Conservation (phyloP, 1,284 basidiomycete species). For the Vanrija sp. region DNA sequence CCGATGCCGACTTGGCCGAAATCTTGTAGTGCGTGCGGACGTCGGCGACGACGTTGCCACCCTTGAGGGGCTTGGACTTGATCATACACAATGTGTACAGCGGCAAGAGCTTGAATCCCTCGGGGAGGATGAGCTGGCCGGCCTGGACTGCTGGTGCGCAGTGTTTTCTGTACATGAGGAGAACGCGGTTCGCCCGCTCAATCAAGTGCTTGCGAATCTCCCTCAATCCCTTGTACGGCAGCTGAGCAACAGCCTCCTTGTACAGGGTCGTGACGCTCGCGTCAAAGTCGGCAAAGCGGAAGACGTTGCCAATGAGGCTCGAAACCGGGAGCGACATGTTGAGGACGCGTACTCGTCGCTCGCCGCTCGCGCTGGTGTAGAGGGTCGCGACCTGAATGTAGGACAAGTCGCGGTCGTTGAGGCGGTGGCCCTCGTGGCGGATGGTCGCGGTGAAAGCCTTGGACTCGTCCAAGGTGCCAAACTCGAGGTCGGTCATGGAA, state of each 20-base stretch:
- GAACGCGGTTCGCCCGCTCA: constrained; percentile 75
- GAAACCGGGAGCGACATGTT: constrained; percentile 82
- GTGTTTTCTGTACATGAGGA: constrained; percentile 83
- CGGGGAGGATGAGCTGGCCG: constrained; percentile 91
- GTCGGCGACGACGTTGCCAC: constrained; percentile 86
- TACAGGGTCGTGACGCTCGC: constrained; percentile 68
- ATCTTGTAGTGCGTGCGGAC: constrained; percentile 85
- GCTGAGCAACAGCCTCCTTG: constrained; percentile 71
- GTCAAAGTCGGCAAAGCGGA: constrained; percentile 89
- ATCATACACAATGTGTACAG: constrained; percentile 77
- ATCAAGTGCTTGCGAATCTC: constrained; percentile 80
- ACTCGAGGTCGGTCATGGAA: constrained; percentile 69
- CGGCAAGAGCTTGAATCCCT: constrained; percentile 85
- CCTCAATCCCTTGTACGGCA: constrained; percentile 61
- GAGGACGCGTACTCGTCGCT: constrained; percentile 77
- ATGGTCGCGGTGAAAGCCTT: constrained; percentile 67
- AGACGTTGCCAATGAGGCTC: constrained; percentile 83
- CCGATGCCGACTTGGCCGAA: constrained; percentile 65
- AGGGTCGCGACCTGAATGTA: constrained; percentile 87
- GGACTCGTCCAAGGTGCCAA: constrained; percentile 77
- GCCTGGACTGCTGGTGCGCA: constrained; percentile 79
- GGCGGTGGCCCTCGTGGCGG: constrained; percentile 58
- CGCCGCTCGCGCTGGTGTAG: constrained; percentile 75
- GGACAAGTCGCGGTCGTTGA: constrained; percentile 73
- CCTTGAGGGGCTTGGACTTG: constrained; percentile 91